Evolutionary conservation across 768 basidiomycete genomes (phyloP).

Genomic region (Boletus huronensis): DNA sequence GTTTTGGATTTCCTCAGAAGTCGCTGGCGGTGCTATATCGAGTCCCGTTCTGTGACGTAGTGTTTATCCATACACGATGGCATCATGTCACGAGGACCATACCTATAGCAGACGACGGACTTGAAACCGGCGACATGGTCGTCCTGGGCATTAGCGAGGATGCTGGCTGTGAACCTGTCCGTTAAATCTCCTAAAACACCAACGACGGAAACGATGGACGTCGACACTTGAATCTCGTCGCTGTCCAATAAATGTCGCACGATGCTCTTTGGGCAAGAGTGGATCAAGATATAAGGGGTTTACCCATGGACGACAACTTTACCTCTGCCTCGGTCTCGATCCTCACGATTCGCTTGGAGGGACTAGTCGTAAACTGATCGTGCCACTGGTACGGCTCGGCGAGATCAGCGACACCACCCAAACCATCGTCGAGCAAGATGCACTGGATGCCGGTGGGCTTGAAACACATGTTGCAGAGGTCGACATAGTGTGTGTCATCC

Average conservation of each 20-base stretch:
- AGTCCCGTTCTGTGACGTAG: constrained; percentile 52
- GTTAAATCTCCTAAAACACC: constrained; percentile 30
- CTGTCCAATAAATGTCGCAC: constrained; percentile 22
- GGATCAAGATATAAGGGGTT: constrained; percentile 5
- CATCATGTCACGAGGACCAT: not conserved
- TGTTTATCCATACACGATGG: not conserved
- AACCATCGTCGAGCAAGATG: constrained; percentile 71
- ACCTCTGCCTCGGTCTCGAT: constrained; percentile 76
- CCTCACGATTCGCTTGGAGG: constrained; percentile 60
- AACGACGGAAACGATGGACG: constrained; percentile 12
- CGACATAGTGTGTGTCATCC: constrained; percentile 43
- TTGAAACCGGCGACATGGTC: constrained; percentile 65
- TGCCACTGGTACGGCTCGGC: constrained; percentile 60
- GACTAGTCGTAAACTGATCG: constrained; percentile 50
- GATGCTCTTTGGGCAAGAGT: constrained; percentile 5
- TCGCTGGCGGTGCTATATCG: constrained; percentile 39
- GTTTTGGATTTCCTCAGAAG: constrained; percentile 29
- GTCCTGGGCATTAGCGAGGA: constrained; percentile 41
- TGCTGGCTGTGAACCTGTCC: constrained; percentile 31
- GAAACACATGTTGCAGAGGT: constrained; percentile 57
- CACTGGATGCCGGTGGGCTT: constrained; percentile 56
- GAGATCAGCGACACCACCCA: constrained; percentile 45
- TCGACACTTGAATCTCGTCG: constrained; percentile 5
- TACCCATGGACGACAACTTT: not conserved
- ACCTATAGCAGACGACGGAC: constrained; percentile 68